Evolutionary conservation across 352 stramenopile species (phyloP).

Genomic region (Peronospora farinosa): DNA sequence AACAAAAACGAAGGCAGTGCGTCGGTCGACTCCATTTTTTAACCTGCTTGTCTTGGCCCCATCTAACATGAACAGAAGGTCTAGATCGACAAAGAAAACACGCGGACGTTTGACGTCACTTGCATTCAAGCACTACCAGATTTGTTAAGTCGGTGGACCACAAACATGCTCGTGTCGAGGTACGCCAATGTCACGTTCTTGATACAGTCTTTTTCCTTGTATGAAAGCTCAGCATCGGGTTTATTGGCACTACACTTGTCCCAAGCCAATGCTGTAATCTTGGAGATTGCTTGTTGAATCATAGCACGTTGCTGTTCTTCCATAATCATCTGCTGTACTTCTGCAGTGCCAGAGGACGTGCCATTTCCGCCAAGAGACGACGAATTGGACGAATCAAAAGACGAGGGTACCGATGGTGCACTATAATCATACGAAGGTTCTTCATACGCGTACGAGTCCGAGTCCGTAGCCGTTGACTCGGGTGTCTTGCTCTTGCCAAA

Average conservation of each 20-base stretch:
- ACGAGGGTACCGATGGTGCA: constrained; percentile 27
- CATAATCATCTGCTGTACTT: constrained; percentile 79
- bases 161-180: constrained; percentile 84
- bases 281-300: constrained; percentile 84
- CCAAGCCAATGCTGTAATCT: constrained; percentile 86
- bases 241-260: constrained; percentile 86
- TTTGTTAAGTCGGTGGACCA: constrained; percentile 80
- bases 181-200: constrained; percentile 85
- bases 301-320: constrained; percentile 85
- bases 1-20: constrained; percentile 1
- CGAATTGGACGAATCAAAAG: constrained; percentile 36
- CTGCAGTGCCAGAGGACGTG: constrained; percentile 35
- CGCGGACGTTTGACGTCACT: neutral
- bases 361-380: constrained; percentile 12
- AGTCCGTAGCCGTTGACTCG: constrained; percentile 30
- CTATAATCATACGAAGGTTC: constrained; percentile 77
- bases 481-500: constrained; percentile 69
- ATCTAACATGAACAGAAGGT: neutral
- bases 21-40: constrained; percentile 16
- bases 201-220: constrained; percentile 77
- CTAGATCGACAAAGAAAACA: neutral
- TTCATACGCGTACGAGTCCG: constrained; percentile 55
- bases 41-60: constrained; percentile 4
- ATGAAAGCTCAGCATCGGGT: constrained; percentile 76
- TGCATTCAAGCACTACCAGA: constrained; percentile 32